Conservation (phyloP, 2,329 filamentous ascomycete genomes). For the Microsporum canis region DNA sequence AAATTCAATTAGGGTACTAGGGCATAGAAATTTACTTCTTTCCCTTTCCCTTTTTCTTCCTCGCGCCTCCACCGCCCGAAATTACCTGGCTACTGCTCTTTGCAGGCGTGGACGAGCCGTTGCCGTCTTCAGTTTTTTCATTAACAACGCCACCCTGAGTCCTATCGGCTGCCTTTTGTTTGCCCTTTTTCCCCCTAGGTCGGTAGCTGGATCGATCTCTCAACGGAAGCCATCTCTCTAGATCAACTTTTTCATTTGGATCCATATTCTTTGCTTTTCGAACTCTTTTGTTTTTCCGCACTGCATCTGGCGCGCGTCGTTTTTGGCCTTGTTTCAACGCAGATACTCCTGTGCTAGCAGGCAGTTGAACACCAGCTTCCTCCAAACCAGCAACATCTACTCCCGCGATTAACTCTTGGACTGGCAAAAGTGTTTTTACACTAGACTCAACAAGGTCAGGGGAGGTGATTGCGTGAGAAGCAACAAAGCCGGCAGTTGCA, state of each 20-base stretch:
- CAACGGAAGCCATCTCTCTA: constrained; percentile 86
- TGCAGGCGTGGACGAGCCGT: constrained; percentile 21
- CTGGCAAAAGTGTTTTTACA: constrained; percentile 29
- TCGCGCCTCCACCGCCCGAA: constrained; percentile 24
- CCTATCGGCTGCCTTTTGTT: constrained; percentile 63
- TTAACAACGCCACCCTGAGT: constrained; percentile 77
- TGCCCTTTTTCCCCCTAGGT: constrained; percentile 85
- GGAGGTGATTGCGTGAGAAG: constrained; percentile 54
- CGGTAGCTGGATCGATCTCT: constrained; percentile 79
- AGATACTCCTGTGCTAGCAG: constrained; percentile 21
- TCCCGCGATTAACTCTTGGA: constrained; percentile 32
- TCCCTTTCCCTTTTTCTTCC: constrained; percentile 42
- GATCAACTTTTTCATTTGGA: constrained; percentile 67
- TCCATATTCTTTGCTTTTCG: constrained; percentile 46
- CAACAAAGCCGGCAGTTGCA: constrained; percentile 73
- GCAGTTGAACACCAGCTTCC: constrained; percentile 30
- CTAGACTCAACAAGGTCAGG: constrained; percentile 28
- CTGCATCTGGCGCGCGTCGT: constrained; percentile 23
- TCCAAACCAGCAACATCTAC: constrained; percentile 37
- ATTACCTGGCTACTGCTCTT: constrained; percentile 25
- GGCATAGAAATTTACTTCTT: neutral
- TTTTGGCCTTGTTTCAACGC: constrained; percentile 24
- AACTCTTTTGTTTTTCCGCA: constrained; percentile 28
- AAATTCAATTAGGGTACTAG: neutral
- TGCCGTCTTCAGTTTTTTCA: constrained; percentile 53